phyloP scores from a whole-genome alignment of 768 basidiomycete species.

The Guyanaporus albipodus region DNA sequence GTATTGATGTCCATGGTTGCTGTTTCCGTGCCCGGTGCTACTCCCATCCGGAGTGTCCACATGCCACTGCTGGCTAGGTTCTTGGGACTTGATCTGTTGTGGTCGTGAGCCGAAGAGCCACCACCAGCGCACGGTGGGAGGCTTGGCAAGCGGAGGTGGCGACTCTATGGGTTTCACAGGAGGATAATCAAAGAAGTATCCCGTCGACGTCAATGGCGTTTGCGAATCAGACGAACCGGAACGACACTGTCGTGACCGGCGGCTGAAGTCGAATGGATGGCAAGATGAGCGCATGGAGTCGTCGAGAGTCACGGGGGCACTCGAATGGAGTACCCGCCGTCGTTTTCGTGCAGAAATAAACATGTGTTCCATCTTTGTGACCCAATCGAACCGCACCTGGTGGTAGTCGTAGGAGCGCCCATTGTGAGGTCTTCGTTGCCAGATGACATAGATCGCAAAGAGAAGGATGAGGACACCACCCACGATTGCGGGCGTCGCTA shows the following conservation, averaged over 20 bases:
- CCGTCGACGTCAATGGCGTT: constrained; percentile 21
- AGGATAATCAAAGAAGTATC: constrained; percentile 10
- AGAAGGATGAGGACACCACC: constrained; percentile 28
- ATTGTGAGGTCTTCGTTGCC: constrained; percentile 16
- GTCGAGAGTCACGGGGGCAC: constrained; percentile 19
- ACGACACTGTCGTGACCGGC: constrained; percentile 12
- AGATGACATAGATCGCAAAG: constrained; percentile 22
- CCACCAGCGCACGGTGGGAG: constrained; percentile 22
- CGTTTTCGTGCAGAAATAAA: constrained; percentile 16
- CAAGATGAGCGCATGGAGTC: constrained; percentile 17
- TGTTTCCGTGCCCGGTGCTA: constrained; percentile 19
- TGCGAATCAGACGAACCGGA: constrained; percentile 28
- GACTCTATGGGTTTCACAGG: neutral
- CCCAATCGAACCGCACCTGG: constrained; percentile 12
- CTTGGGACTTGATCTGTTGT: constrained; percentile 19
- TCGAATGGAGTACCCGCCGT: constrained; percentile 11
- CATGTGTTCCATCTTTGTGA: constrained; percentile 9
- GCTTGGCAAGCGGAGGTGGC: constrained; percentile 2
- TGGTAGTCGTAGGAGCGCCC: constrained; percentile 11
- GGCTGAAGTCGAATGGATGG: neutral
- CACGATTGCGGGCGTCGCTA: constrained; percentile 33
- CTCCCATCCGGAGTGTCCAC: constrained; percentile 27
- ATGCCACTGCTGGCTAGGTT: constrained; percentile 21
- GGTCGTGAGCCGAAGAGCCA: constrained; percentile 24
- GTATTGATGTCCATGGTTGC: constrained; percentile 8